phyloP scores from a whole-genome alignment of 2,329 filamentous ascomycete species.

The Trichoderma koningii region DNA sequence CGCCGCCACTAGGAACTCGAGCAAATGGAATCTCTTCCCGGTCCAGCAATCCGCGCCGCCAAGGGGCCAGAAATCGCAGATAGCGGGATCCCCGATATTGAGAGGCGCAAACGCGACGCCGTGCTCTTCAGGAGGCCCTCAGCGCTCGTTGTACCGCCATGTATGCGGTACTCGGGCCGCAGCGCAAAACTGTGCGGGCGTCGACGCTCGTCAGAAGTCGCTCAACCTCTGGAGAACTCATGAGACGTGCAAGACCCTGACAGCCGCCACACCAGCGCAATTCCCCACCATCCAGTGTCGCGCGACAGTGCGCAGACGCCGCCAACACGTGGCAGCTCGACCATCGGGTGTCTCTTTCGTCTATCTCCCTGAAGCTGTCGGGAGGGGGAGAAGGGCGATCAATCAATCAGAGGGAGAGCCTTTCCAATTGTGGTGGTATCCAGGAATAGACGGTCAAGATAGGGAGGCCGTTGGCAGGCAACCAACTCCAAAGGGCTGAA shows the following conservation, averaged over 20 bases:
- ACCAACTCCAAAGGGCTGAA: background rate
- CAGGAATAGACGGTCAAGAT: background rate
- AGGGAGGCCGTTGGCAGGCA: constrained; percentile 1
- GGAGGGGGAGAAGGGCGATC: background rate
- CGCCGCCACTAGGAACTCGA: background rate
- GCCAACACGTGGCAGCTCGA: background rate
- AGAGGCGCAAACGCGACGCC: background rate
- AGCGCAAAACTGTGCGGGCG: background rate
- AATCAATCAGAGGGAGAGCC: background rate
- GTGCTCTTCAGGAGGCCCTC: constrained; percentile 4
- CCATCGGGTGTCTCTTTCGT: background rate
- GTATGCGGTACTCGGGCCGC: constrained; percentile 5
- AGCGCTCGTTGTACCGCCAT: background rate
- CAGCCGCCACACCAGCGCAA: constrained; percentile 15
- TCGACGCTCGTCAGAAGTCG: constrained; percentile 1
- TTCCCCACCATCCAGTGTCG: constrained; percentile 26
- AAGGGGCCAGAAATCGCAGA: background rate
- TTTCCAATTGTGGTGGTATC: background rate
- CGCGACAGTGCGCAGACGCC: constrained; percentile 2
- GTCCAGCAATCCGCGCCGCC: background rate
- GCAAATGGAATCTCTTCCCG: background rate
- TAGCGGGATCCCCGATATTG: constrained; percentile 11
- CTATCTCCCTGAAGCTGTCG: background rate
- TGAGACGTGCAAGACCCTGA: background rate
- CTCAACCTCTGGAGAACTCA: constrained; percentile 21